Base-by-base conservation (phyloP, 805 yeast species). In the Kurtzmaniella fragi region DNA sequence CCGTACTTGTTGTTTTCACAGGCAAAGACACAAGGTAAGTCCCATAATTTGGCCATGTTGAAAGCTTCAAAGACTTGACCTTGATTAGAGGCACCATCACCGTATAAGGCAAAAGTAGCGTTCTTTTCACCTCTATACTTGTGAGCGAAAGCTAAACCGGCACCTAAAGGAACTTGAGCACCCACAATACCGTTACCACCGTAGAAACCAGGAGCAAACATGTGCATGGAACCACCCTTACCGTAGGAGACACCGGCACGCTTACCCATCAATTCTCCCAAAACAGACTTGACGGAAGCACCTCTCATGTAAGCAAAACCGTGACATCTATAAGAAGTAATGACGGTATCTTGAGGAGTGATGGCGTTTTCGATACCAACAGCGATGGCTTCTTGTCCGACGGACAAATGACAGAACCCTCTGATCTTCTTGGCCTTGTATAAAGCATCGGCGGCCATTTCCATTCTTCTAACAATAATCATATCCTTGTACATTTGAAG, bases 121-220 rank as follows among this genome's bases (percentile, higher is more conserved):
- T 80, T 80, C 39, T 61, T 57, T 58, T 88, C 89, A 59, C 80
- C 80, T 63, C 78, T 80, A 75, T 93, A 93, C 72, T 89, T 89
- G 73, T 93, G 98, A 49, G 98, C 95, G 70, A 90, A 93, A n/a
- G 96, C 95, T 52, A 93, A 75, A 56, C 99, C 99, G 40, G 96
- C 88, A 62, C 99, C 99, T 55, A 93, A 77, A 48, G 99, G 96
- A 42, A 93, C 97, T 73, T 93, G 99, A 39, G 98, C 99, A 64
- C 99, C 99, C 40, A 93, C 99, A 65, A 93, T 93, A 75, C 99
- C 99, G 71, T 93, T 93, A 71, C 99, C 99, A 65, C 99, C 99
- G 69, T 84, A 93, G 77, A 93, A 93, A 45, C 95, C 95, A 34
- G 83, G 82, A 35, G 95, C 86, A 65, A 82, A 93, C 90, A 93